Conservation (phyloP, 2,329 filamentous ascomycete species). For the Curvularia hawaiiensis region DNA sequence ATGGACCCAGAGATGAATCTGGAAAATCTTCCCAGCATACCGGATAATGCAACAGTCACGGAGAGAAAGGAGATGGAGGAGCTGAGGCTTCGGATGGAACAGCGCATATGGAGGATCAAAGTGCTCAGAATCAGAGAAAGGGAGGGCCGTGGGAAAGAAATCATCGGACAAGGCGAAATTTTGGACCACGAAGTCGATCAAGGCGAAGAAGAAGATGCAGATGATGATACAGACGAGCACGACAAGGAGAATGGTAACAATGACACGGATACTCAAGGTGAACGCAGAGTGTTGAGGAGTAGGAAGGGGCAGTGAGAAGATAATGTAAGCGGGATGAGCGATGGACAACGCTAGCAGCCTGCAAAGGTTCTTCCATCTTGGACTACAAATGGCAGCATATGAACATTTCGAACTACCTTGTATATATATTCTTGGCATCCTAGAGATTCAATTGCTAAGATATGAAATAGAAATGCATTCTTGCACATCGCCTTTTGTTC, state of each 20-base stretch:
- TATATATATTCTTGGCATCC: not conserved
- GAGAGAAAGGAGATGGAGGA: slow-evolving; percentile 11
- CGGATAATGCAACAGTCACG: slow-evolving; percentile 4
- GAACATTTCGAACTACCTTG: not conserved
- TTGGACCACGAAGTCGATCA: not conserved
- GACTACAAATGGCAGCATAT: not conserved
- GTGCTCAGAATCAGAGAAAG: slow-evolving; percentile 7
- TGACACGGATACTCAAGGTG: not conserved
- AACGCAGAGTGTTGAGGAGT: slow-evolving; percentile 1
- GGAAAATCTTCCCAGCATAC: not conserved
- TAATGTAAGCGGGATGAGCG: not conserved
- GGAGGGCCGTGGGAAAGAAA: slow-evolving; percentile 1
- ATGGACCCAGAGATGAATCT: not conserved
- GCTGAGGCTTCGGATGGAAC: slow-evolving; percentile 10
- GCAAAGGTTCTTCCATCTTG: not conserved
- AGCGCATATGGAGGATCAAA: slow-evolving; percentile 11
- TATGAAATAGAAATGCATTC: not conserved
- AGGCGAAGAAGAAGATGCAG: not conserved
- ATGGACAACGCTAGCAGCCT: not conserved
- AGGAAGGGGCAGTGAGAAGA: not conserved
- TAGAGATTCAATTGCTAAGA: not conserved
- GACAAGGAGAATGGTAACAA: not conserved
- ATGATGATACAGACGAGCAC: not conserved
- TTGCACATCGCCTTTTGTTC: no score
- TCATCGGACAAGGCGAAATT: not conserved